Evolutionary conservation across 768 basidiomycete genomes (phyloP).

Genomic region (Chiua virens): DNA sequence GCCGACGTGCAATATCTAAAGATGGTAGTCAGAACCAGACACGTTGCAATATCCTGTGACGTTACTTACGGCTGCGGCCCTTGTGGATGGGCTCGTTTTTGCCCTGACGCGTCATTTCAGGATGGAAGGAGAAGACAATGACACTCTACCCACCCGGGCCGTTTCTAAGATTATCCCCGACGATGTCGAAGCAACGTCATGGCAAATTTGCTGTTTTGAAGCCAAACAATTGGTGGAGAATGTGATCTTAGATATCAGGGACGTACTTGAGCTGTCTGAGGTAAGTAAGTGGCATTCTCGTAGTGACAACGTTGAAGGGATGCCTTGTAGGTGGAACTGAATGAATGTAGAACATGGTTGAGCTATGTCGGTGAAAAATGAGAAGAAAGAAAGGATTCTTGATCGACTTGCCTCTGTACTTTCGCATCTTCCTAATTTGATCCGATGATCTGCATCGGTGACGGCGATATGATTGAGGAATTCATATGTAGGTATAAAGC

Average conservation of each 20-base stretch:
- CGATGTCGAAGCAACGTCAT: constrained; percentile 4
- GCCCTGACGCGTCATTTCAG: constrained; percentile 40
- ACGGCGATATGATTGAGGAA: constrained; percentile 1
- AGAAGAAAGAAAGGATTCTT: too few relatives aligned
- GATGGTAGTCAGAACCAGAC: constrained; percentile 44
- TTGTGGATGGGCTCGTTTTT: constrained; percentile 45
- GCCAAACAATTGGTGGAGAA: constrained; percentile 6
- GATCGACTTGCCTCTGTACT: background rate
- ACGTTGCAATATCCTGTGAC: constrained; percentile 53
- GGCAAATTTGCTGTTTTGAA: constrained; percentile 11
- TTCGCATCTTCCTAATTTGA: constrained; percentile 13
- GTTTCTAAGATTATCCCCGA: background rate
- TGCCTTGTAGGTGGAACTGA: constrained; percentile 21
- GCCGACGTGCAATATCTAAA: background rate
- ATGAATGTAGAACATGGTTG: constrained; percentile 26
- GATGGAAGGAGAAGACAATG: constrained; percentile 20
- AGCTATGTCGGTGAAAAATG: constrained; percentile 5
- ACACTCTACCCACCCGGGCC: background rate
- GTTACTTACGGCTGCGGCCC: constrained; percentile 51
- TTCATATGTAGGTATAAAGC: background rate
- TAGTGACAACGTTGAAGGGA: background rate
- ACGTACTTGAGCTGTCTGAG: constrained; percentile 21
- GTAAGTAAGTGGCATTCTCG: constrained; percentile 22
- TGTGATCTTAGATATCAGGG: constrained; percentile 25
- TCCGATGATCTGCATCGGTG: constrained; percentile 6